A percentile compares a stretch with the other conserved stretches of the same genome.
phyloP scores from a whole-genome alignment of 2,329 filamentous ascomycete species.

The Aschersonia sp. region DNA sequence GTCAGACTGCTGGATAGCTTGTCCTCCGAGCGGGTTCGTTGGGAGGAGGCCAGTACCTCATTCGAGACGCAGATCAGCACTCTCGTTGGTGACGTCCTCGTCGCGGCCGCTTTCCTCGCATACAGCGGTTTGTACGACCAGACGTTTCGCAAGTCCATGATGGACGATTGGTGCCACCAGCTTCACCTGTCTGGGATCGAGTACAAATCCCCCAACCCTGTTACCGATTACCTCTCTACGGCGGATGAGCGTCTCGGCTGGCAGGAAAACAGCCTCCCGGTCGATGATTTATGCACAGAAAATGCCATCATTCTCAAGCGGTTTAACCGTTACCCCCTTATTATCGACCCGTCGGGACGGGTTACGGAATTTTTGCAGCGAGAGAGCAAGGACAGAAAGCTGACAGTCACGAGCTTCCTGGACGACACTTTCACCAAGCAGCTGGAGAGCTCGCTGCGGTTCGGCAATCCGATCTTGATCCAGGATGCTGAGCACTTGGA shows the following conservation, averaged over 20 bases:
- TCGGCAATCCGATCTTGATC: slow-evolving; percentile 96
- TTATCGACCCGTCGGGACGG: slow-evolving; percentile 92
- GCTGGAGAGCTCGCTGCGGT: slow-evolving; percentile 88
- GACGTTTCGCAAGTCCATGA: slow-evolving; percentile 93
- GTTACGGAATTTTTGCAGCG: slow-evolving; percentile 92
- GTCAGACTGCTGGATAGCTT: slow-evolving; percentile 87
- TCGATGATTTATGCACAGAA: slow-evolving; percentile 95
- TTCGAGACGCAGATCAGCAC: slow-evolving; percentile 98
- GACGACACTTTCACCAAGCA: slow-evolving; percentile 98
- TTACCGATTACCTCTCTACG: slow-evolving; percentile 93
- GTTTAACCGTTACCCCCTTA: slow-evolving; percentile 96
- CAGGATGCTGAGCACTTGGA: slow-evolving; percentile 96
- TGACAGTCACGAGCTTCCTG: slow-evolving; percentile 95
- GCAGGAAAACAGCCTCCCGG: slow-evolving; percentile 87
- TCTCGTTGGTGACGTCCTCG: slow-evolving; percentile 85
- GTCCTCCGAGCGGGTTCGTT: slow-evolving; percentile 81
- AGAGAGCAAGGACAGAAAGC: slow-evolving; percentile 81
- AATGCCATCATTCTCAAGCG: slow-evolving; percentile 95
- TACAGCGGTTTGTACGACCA: slow-evolving; percentile 97
- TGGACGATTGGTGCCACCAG: slow-evolving; percentile 94
- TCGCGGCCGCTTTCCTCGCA: slow-evolving; percentile 93
- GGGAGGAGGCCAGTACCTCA: slow-evolving; percentile 95
- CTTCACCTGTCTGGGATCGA: slow-evolving; percentile 83
- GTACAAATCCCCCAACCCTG: slow-evolving; percentile 85
- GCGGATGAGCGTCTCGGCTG: slow-evolving; percentile 89